Evolutionary conservation across 306 rosid species (phyloP).

Genomic region (Prinsepia uniflora): DNA sequence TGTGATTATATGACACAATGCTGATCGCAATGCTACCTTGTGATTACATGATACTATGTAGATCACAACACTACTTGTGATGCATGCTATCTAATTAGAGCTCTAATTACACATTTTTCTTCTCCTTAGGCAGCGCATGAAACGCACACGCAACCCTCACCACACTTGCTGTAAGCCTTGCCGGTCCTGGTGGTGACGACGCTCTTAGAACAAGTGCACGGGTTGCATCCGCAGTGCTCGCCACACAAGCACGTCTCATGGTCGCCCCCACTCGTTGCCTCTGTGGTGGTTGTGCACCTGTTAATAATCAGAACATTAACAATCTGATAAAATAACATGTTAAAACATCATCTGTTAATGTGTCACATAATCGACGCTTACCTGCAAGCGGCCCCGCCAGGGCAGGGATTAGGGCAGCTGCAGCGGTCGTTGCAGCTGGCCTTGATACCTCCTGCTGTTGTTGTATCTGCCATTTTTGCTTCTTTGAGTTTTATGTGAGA

Average conservation of each 20-base stretch:
- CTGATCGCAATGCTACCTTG: background rate
- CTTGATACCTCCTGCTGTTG: background rate
- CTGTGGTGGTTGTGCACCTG: conserved; percentile 13
- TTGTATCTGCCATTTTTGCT: conserved; percentile 8
- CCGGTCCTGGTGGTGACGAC: conserved; percentile 36
- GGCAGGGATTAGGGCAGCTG: conserved; percentile 32
- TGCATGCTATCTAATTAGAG: background rate
- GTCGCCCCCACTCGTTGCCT: conserved; percentile 5
- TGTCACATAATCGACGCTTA: background rate
- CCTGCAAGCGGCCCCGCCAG: conserved; percentile 22
- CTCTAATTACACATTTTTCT: background rate
- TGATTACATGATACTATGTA: background rate
- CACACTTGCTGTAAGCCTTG: conserved; percentile 47
- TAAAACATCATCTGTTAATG: background rate
- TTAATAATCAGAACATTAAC: too few relatives aligned
- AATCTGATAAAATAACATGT: background rate
- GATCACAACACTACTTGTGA: background rate
- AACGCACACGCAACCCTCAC: conserved; percentile 39
- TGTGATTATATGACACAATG: background rate
- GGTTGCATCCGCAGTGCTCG: conserved; percentile 76
- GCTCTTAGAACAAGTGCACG: conserved; percentile 51
- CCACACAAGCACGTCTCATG: conserved; percentile 70
- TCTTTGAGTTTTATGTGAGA: background rate
- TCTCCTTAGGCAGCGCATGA: conserved; percentile 35
- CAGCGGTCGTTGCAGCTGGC: conserved; percentile 23